phyloP scores from a whole-genome alignment of 176 grass and related monocot genomes.

The Chloris gayana region DNA sequence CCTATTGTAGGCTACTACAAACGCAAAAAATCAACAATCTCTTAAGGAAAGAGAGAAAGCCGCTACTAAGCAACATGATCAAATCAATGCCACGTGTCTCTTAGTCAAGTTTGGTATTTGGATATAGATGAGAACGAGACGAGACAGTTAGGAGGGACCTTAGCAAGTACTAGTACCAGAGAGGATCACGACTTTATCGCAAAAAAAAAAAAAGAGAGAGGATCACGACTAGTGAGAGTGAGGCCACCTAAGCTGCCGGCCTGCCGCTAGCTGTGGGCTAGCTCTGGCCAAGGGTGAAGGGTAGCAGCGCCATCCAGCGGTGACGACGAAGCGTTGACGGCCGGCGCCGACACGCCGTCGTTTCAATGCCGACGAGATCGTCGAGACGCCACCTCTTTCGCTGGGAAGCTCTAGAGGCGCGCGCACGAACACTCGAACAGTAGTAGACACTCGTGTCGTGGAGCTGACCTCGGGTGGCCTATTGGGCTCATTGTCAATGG shows the following conservation, averaged over 20 bases:
- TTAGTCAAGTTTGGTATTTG: too few species aligned
- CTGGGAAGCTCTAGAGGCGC: neutral
- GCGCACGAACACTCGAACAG: neutral
- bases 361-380: neutral
- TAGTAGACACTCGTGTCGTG: too few species aligned
- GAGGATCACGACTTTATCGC: slow-evolving; percentile 17
- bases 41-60: neutral
- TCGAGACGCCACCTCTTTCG: neutral
- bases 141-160: neutral
- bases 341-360: neutral
- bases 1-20: too few species aligned
- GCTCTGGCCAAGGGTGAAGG: neutral
- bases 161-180: too few species aligned
- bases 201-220: too few species aligned
- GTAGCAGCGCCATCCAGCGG: neutral
- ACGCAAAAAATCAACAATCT: too few species aligned
- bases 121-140: neutral
- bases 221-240: too few species aligned
- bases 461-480: neutral
- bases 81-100: too few species aligned
- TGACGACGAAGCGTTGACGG: neutral
- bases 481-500: too few species aligned
- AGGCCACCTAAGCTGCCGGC: neutral
- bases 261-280: too few species aligned
- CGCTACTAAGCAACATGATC: neutral